Evolutionary conservation across 2,329 filamentous ascomycete genomes (phyloP), one percentile per base, ranked within the genome.

Genomic region (Colletotrichum sp.): DNA sequence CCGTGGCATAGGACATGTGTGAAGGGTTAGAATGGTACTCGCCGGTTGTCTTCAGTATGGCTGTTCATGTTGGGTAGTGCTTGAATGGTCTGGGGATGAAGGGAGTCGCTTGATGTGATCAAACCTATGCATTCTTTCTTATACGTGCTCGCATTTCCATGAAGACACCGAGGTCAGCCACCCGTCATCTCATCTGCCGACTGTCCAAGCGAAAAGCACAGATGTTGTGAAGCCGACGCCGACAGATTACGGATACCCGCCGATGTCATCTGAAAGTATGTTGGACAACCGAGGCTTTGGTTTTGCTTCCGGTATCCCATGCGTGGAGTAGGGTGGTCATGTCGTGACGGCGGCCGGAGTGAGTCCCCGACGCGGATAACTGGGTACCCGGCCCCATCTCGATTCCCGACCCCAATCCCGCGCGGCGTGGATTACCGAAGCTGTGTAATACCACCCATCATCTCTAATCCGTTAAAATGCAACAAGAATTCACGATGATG

Each of bases 1-100:
- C 0, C 0, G 2, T 18, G 34, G 8, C 34, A 39, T 0, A 15
- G 18, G 3, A 0, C 0, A 7, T 44, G 34, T 44, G 39, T n/a
- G 0, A 34, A n/a, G 13, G 3, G 1, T 36, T 1, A 18, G 28
- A 2, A 4, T 9, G 6, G 44, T 13, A 55, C n/a, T 16, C n/a
- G 5, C 64, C 12, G 64, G 15, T 15, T 21, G 0, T 12, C 13
- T 65, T 0, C 32, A 21, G 10, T 49, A n/a, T 21, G n/a, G 1
- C 1, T 49, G 6, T 49, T 49, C 44, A 21, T 49, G 6, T 21
- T 49, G 44, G 5, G 44, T n/a, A 49, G 13, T 6, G 3, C 24
- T 24, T 4, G 24, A 24, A 4, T 24, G 24, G 4, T 24, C 24
- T 4, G 24, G 4, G 24, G 4, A 24, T 24, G 24, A 24, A 24